Percentiles rank a stretch among this genome's conserved stretches.
These are phyloP conservation scores for Penicillium samsonianum DNA, from an alignment of 495 filamentous ascomycete genomes.

Conservation along the genomic window DNA sequence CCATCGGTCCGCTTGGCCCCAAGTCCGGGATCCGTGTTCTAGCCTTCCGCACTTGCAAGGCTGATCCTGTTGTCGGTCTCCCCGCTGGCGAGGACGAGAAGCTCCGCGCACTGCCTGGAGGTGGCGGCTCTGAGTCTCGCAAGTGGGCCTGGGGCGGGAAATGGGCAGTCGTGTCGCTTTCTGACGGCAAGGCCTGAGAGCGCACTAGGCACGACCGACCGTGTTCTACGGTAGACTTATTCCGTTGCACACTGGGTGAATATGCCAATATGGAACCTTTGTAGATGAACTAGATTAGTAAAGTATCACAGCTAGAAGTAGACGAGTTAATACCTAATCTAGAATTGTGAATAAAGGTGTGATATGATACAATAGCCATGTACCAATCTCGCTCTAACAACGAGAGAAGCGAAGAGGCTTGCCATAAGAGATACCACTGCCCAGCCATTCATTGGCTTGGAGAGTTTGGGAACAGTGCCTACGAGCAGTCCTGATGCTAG, in stretches of 20 bases:
- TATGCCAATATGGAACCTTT: not conserved
- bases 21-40: conserved; percentile 79
- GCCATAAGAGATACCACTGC: not conserved
- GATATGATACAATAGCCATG: not conserved
- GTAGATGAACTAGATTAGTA: not conserved
- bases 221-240: not conserved
- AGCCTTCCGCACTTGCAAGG: conserved; percentile 91
- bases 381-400: not conserved
- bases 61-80: conserved; percentile 92
- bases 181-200: conserved; percentile 60
- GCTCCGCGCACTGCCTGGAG: conserved; percentile 65
- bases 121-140: conserved; percentile 66
- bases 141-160: conserved; percentile 99
- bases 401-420: not conserved
- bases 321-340: not conserved
- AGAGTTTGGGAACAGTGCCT: not conserved
- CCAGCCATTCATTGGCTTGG: not conserved
- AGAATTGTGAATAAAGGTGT: not conserved
- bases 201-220: not conserved
- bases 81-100: conserved; percentile 76
- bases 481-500: not conserved
- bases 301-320: not conserved
- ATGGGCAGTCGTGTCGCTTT: conserved; percentile 94
- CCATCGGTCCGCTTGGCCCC: conserved; percentile 83
- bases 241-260: not conserved